Conservation (phyloP, 768 basidiomycete species). For the Brasilioporus rufonigricans region DNA sequence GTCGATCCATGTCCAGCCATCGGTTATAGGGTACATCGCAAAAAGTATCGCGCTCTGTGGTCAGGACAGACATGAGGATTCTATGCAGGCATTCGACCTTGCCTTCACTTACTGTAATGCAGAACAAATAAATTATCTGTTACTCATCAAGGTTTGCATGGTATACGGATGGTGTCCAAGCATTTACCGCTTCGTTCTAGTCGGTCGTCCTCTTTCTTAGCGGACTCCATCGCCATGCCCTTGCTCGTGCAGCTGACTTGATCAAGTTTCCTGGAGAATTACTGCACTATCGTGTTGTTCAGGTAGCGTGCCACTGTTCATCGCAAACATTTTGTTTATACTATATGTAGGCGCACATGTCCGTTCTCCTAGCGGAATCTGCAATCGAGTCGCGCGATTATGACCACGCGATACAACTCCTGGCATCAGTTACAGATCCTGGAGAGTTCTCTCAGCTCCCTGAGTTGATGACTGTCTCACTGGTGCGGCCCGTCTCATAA, state of each 20-base stretch:
- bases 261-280: background rate
- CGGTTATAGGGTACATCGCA: conserved; percentile 16
- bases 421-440: conserved; percentile 3
- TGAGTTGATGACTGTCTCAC: conserved; percentile 14
- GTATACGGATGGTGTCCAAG: no score
- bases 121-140: conserved; percentile 8
- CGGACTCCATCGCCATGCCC: conserved; percentile 1
- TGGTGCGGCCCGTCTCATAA: conserved; percentile 3
- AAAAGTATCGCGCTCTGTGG: conserved; percentile 13
- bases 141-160: conserved; percentile 15
- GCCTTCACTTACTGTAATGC: conserved; percentile 3
- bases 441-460: conserved; percentile 1
- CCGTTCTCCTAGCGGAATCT: conserved; percentile 10
- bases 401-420: conserved; percentile 2
- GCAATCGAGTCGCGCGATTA: conserved; percentile 10
- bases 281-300: background rate
- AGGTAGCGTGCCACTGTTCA: background rate
- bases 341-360: conserved; percentile 7
- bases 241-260: conserved; percentile 9
- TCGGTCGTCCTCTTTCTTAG: conserved; percentile 8
- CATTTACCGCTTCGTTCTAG: conserved; percentile 1
- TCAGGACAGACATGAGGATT: conserved; percentile 10
- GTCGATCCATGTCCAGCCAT: conserved; percentile 10
- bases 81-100: conserved; percentile 19
- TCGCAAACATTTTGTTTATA: background rate